phyloP scores from a whole-genome alignment of 805 yeast species.

The Kodamaea kaohsiungensis region DNA sequence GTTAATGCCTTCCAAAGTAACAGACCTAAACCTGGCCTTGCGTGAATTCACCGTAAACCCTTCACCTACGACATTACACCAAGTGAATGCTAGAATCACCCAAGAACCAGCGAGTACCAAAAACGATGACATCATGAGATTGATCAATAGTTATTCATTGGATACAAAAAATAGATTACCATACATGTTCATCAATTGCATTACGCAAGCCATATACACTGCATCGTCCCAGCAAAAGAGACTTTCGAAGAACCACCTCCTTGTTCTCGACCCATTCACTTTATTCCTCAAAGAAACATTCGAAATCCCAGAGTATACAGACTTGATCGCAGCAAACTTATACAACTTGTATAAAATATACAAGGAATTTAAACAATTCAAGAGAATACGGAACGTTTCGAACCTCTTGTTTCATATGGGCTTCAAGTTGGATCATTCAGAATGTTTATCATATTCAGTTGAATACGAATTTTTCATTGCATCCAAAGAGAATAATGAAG shows the following conservation, averaged over 20 bases:
- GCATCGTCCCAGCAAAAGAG: constrained; percentile 7
- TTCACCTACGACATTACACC: not conserved
- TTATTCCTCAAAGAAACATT: constrained; percentile 7
- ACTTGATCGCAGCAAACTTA: not conserved
- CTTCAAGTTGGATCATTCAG: not conserved
- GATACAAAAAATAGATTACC: not conserved
- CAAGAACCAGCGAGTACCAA: not conserved
- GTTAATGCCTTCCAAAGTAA: not conserved
- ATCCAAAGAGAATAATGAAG: constrained; percentile 11
- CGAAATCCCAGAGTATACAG: not conserved
- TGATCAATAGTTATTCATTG: constrained; percentile 4
- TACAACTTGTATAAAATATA: constrained; percentile 12
- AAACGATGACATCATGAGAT: constrained; percentile 3
- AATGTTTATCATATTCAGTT: not conserved
- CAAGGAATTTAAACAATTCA: constrained; percentile 28
- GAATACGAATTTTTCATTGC: constrained; percentile 1
- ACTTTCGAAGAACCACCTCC: constrained; percentile 10
- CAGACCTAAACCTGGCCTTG: not conserved
- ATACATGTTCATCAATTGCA: constrained; percentile 3
- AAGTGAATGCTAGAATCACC: not conserved
- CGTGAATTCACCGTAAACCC: not conserved
- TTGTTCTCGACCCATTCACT: constrained; percentile 12
- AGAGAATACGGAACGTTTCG: constrained; percentile 48
- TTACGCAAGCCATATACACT: not conserved
- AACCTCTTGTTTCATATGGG: constrained; percentile 47